Conservation (phyloP, 2,329 filamentous ascomycete species). For the Madurella mycetomatis region DNA sequence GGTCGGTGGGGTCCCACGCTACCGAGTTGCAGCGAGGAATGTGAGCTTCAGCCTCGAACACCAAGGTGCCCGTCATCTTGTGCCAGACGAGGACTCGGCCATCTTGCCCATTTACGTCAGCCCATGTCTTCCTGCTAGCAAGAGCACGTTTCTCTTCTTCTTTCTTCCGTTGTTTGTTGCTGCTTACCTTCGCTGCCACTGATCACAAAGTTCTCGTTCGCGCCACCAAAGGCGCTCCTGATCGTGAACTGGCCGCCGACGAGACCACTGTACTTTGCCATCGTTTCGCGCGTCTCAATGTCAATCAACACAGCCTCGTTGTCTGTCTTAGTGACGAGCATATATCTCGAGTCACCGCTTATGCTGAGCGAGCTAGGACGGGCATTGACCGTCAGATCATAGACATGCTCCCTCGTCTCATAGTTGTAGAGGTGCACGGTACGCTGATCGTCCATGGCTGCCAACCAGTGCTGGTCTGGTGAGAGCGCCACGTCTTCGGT, state of each 20-base stretch:
- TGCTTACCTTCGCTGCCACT: constrained; percentile 81
- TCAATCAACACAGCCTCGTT: constrained; percentile 76
- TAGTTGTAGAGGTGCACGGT: constrained; percentile 81
- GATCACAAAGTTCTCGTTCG: constrained; percentile 84
- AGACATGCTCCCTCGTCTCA: constrained; percentile 66
- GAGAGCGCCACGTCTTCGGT: constrained; percentile 85
- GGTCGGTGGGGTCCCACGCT: constrained; percentile 80
- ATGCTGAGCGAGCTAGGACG: constrained; percentile 76
- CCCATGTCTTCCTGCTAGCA: not conserved
- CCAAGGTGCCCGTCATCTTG: constrained; percentile 69
- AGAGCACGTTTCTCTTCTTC: not conserved
- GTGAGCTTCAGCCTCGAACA: constrained; percentile 76
- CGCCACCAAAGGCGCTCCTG: constrained; percentile 78
- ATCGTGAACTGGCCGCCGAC: constrained; percentile 75
- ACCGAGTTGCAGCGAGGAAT: constrained; percentile 76
- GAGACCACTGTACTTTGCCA: constrained; percentile 72
- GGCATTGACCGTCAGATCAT: constrained; percentile 64
- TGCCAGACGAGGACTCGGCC: constrained; percentile 84
- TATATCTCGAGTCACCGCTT: constrained; percentile 71
- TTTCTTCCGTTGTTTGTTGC: too few species aligned
- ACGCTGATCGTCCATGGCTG: constrained; percentile 67
- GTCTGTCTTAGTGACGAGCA: constrained; percentile 78
- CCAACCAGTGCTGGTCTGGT: constrained; percentile 71
- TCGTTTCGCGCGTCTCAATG: constrained; percentile 64
- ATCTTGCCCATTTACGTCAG: constrained; percentile 35